Conservation (phyloP, 2,329 filamentous ascomycete genomes). For the Rhynchosporium graminicola region DNA sequence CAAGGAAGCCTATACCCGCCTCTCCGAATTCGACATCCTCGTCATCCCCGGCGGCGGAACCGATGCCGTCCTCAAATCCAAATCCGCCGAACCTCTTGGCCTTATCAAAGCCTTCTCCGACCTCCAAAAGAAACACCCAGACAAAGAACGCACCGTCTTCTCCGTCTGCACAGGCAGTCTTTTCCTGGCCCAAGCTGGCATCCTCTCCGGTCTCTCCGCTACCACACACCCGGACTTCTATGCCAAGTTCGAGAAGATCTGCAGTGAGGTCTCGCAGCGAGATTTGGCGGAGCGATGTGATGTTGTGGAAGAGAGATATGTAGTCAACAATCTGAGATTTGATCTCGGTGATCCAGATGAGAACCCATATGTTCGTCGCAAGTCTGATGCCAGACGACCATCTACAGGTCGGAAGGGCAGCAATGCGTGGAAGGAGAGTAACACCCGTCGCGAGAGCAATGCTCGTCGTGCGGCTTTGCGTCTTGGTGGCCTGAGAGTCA, state of each 20-base stretch:
- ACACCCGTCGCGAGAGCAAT: constrained; percentile 76
- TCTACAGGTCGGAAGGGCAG: constrained; percentile 76
- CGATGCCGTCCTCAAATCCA: constrained; percentile 64
- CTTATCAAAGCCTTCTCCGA: constrained; percentile 77
- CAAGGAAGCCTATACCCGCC: constrained; percentile 72
- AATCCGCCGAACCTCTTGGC: constrained; percentile 62
- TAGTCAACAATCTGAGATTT: constrained; percentile 89
- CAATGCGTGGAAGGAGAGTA: constrained; percentile 76
- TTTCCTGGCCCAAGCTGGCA: constrained; percentile 73
- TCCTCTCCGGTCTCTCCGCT: constrained; percentile 76
- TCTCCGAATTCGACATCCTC: constrained; percentile 67
- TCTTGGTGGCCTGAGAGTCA: constrained; percentile 64
- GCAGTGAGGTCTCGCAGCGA: constrained; percentile 69
- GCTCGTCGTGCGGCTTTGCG: constrained; percentile 68
- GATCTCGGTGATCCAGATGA: constrained; percentile 77
- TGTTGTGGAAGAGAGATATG: constrained; percentile 81
- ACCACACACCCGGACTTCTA: constrained; percentile 82
- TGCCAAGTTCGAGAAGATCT: constrained; percentile 79
- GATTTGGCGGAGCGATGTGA: constrained; percentile 77
- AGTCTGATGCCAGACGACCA: constrained; percentile 65
- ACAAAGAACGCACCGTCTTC: constrained; percentile 77
- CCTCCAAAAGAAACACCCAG: constrained; percentile 76
- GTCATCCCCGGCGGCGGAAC: constrained; percentile 70
- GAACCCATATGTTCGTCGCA: constrained; percentile 80
- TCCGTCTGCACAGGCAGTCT: constrained; percentile 79